Base-by-base conservation (phyloP, 306 rosid genomes). In the Cercis canadensis region DNA sequence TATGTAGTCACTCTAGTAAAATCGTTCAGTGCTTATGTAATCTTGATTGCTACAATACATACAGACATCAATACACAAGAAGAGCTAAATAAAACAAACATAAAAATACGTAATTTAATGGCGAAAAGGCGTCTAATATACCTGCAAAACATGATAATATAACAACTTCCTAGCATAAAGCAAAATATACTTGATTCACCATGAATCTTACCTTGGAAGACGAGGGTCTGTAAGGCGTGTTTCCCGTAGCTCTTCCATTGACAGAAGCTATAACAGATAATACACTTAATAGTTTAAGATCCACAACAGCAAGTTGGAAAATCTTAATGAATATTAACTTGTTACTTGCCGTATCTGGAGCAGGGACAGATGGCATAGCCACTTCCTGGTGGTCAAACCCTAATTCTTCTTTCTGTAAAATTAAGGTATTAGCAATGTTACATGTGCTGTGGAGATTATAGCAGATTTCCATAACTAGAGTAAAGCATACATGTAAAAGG, bases 231-330 rank as follows among this genome's bases (percentile, higher is more conserved):
- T 86, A 54, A 94, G 85, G 47, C 97, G 96, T 58, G 74, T 88
- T 72, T 94, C 87, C 3, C 92, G 86, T 45, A 94, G 75, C 81
- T 87, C 98, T 74, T 94, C 98, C 92, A 94, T 57, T 7, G 96
- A 83, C 40, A 83, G 63, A 84, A 94, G 98, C 98, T 94, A 82
- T 43, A 76, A 73, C 13, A 76, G 36, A 51, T 43, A 37, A 8
- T 5, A 17, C 69, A 62, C 8, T 6, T 5, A 37, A 37, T 21
- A 61, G 14, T 61, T 40, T 24, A 54, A 71, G 46, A 47, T 49
- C 33, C 78, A 43, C 36, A 29, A 57, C 32, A 59, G 43, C 50
- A 63, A 40, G 50, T 37, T 62, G 18, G 37, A 67, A 13, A 41
- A 18, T 51, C 32, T 11, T 70, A 75, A 65, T 15, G 63, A 18